Base-by-base conservation (phyloP, 768 basidiomycete species). In the Termitomyces sp. region DNA sequence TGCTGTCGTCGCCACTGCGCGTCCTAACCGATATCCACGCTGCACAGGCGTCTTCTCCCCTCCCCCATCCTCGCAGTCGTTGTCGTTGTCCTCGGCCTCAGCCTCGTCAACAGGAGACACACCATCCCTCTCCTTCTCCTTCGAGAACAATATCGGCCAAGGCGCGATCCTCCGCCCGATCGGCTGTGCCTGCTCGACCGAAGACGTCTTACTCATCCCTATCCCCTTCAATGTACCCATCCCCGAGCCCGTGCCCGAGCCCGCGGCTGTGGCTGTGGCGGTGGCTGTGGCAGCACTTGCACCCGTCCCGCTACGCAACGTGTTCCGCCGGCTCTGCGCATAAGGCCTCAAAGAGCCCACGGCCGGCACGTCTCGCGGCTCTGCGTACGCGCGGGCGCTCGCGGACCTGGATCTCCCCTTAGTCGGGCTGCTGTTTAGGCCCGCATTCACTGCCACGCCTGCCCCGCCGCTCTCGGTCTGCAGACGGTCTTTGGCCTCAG, bases 161-260 rank as follows among this genome's bases (percentile, higher is more conserved):
- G 87, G 86, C 0, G 81, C 78, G 50, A 89, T 89, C 56, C 79
- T 83, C 65, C 81, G 79, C 0, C 81, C 83, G 8, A 84, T n/a
- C 24, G 26, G 26, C 24, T 18, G 41, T 5, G 10, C 6, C 6
- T 31, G 15, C 28, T 53, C 41, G 5, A 53, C 13, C 2, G 8
- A 31, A 41, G n/a, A 1, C 36, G 13, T 36, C 15, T 36, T 36
- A 29, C 29, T 3, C 29, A 29, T 3, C 1, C 18, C 37, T 18
- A 15, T 18, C 39, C n/a, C n/a, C 39, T n/a, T n/a, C n/a, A n/a
- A n/a, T n/a, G n/a, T n/a, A 0, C 18, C 37, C 37, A 15, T 18
- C 39, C n/a, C n/a, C 39, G 15, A 16, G 15, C 36, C 36, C 36
- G 16, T 36, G 34, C 37, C n/a, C 39, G 16, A 5, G 37, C 5